These are phyloP conservation scores for Liriodendron chinense DNA, from an alignment of 164 flowering plant species.

Conservation along the genomic window DNA sequence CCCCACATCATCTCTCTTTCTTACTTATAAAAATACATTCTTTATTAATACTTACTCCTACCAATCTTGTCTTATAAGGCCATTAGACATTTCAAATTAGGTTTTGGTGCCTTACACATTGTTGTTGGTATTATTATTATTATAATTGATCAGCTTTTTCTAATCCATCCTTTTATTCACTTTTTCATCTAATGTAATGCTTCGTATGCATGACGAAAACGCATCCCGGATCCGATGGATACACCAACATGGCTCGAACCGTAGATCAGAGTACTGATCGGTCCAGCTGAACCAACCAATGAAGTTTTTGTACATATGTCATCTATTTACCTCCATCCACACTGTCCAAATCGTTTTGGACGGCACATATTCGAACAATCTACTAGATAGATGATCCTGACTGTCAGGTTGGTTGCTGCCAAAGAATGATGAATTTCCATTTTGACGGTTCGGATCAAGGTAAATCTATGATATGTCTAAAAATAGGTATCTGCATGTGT, in stretches of 20 bases:
- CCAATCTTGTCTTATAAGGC: conserved; percentile 1
- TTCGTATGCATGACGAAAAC: conserved; percentile 3
- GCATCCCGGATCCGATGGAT: background rate
- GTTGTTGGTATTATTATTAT: too few relatives aligned
- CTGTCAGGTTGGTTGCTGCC: too few relatives aligned
- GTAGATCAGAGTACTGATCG: too few relatives aligned
- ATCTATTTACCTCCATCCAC: too few relatives aligned
- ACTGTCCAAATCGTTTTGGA: too few relatives aligned
- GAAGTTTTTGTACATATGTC: too few relatives aligned
- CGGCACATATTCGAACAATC: too few relatives aligned
- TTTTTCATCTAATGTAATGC: background rate
- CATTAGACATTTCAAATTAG: background rate
- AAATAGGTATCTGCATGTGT: background rate
- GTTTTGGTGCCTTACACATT: background rate
- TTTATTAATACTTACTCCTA: background rate
- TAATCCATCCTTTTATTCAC: background rate
- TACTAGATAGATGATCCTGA: too few relatives aligned
- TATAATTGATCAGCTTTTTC: background rate
- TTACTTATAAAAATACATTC: background rate
- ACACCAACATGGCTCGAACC: background rate
- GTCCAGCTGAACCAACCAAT: too few relatives aligned
- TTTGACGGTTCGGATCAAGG: too few relatives aligned
- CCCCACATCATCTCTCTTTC: background rate
- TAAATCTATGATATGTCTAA: too few relatives aligned
- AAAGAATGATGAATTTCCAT: too few relatives aligned